Evolutionary conservation across 306 rosid species (phyloP), one percentile per base, ranked within the genome.

Genomic region (Casuarina glauca): DNA sequence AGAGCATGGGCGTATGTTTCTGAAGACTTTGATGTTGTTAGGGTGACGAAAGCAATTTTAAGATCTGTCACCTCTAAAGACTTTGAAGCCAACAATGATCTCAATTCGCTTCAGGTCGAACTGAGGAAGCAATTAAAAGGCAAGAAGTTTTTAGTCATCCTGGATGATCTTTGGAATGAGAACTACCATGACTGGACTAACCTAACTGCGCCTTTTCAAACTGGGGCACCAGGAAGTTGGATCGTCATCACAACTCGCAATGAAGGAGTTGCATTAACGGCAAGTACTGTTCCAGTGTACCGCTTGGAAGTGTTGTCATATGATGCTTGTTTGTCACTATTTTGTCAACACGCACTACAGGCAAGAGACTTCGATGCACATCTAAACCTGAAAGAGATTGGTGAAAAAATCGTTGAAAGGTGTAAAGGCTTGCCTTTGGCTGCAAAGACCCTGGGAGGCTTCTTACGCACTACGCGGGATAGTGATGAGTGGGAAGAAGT

Each of bases 221-320:
- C 19, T 26, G 81, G 81, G 3, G 71, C 75, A 3, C 60, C 38
- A 2, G 61, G 70, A 53, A 26, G 69, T 53, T 26, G 58, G 3
- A 45, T 77, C 69, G 0, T 77, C 5, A 4, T 69, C 50, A 77
- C 75, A 4, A 69, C 81, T 69, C 75, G 61, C 8, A 43, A 16
- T 10, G 3, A 5, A 0, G 19, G 12, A 17, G 75, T 69, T 69
- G 53, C 58, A 5, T 52, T 7, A 16, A 1, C 7, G 2, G 55
- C 38, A 20, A 15, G 81, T 10, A 69, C 50, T 1, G 0, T 32
- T 13, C 32, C 58, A 10, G 20, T 50, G 26, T 68, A 15, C 55
- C 8, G 16, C 0, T 69, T 77, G 50, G 46, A 41, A 0, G 0
- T 2, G 10, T 45, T 77, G 20, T 54, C 69, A 0, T 35, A 69